These are phyloP conservation scores for Physocladia obscura DNA, from an alignment of 192 early-diverging fungal species.

Conservation along the genomic window DNA sequence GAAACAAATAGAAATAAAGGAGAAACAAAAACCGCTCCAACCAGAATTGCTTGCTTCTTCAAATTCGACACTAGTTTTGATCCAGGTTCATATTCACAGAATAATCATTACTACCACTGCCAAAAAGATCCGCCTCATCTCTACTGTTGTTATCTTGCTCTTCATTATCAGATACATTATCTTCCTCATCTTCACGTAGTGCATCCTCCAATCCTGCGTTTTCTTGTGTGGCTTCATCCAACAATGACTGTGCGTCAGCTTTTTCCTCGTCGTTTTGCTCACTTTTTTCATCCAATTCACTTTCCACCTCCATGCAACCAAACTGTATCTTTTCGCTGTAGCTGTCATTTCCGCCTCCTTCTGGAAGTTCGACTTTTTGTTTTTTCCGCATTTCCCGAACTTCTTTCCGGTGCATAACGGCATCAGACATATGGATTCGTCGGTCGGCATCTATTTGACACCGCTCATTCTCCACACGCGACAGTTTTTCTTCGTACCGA, in stretches of 20 bases:
- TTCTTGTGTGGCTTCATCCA: neutral
- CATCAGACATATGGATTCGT: slow-evolving; percentile 2
- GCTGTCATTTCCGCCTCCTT: neutral
- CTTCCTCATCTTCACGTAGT: neutral
- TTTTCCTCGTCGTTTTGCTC: neutral
- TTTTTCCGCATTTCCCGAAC: slow-evolving; percentile 6
- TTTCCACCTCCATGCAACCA: slow-evolving; percentile 68
- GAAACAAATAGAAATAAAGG: too few relatives aligned
- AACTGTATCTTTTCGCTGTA: neutral
- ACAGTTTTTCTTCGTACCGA: slow-evolving; percentile 86
- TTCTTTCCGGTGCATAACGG: neutral
- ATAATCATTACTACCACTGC: too few relatives aligned
- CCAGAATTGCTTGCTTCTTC: too few relatives aligned
- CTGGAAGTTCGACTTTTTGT: neutral
- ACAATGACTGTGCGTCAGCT: too few relatives aligned
- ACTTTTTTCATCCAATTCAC: slow-evolving; percentile 34
- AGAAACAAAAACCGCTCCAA: too few relatives aligned
- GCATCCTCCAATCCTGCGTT: neutral
- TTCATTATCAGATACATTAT: neutral
- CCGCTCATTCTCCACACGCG: slow-evolving; percentile 79
- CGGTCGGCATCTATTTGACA: slow-evolving; percentile 16
- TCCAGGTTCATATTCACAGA: too few relatives aligned
- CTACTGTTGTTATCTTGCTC: neutral
- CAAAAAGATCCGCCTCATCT: slow-evolving; percentile 12
- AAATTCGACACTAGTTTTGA: too few relatives aligned